Evolutionary conservation across 1,284 basidiomycete species (phyloP), one percentile per base, ranked within the genome.

Genomic region (Volvariella surrecta): DNA sequence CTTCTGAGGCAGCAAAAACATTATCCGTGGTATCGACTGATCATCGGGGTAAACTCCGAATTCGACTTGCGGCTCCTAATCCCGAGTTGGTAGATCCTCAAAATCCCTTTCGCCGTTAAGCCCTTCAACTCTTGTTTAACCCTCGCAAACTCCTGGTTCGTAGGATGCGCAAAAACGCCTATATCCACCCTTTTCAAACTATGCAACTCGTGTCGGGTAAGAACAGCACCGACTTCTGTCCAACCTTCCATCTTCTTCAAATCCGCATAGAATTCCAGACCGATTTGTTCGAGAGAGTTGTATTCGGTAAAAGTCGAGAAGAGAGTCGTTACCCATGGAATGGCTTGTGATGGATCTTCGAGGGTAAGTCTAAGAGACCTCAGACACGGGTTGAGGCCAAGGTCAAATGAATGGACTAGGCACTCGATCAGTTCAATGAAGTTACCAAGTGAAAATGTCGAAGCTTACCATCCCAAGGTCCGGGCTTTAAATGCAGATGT

Each of bases 401-500:
- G 53, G 45, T 66, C 54, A 45, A 69, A 61, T 1, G 59, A 48
- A 40, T 55, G 58, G 21, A 66, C 66, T 68, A 43, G 16, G 24
- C 10, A 34, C 15, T 28, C 20, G 11, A 43, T 35, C 38, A 39
- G 42, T 37, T 40, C 43, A 30, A 42, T 22, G 19, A 35, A 40
- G 11, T 17, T 34, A 21, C 10, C 19, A 38, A 40, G 17, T 19
- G 32, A 11, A 37, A 32, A 39, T 16, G 15, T 43, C 28, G 22
- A 48, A 37, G 37, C 58, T 56, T 52, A 67, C 65, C 63, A 48
- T 60, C 56, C 57, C 63, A 64, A 37, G 55, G 52, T 4, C 64
- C 67, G 18, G 66, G 66, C 47, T 69, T 69, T 47, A 68, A 56
- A 49, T 68, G 65, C 32, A 69, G 59, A 48, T 63, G 60, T 48